Evolutionary conservation across 78 protist species (phyloP).

Genomic region (Pigoraptor vietnamica): DNA sequence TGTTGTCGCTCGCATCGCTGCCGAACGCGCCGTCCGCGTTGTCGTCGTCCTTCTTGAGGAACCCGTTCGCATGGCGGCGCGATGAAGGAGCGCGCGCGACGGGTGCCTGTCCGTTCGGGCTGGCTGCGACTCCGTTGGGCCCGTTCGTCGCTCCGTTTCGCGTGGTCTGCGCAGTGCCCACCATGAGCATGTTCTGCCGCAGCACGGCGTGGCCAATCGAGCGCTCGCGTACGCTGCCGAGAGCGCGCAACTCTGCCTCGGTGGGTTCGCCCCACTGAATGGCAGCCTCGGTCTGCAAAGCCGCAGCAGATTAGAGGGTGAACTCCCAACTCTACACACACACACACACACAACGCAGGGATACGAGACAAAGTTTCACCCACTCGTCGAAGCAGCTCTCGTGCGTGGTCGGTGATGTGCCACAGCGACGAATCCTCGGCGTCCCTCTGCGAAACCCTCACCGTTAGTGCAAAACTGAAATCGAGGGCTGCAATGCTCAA

Average conservation of each 20-base stretch:
- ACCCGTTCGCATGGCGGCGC: too few relatives aligned
- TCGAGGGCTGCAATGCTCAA: neutral
- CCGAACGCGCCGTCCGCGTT: too few relatives aligned
- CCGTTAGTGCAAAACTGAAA: neutral
- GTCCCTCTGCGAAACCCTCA: neutral
- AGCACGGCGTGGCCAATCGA: neutral
- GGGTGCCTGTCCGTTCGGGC: neutral
- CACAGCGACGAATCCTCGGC: neutral
- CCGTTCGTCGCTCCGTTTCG: too few relatives aligned
- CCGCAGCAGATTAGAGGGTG: neutral
- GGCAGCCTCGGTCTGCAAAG: neutral
- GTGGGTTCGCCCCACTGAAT: neutral
- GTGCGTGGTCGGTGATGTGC: neutral
- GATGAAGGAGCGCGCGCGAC: too few relatives aligned
- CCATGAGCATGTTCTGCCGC: neutral
- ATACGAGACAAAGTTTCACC: neutral
- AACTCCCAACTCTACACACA: neutral
- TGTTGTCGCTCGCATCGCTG: too few relatives aligned
- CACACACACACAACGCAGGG: neutral
- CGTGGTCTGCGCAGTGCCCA: neutral
- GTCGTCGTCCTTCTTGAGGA: too few relatives aligned
- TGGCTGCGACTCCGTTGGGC: neutral
- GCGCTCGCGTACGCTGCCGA: neutral
- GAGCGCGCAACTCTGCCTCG: neutral
- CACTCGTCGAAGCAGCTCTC: neutral